These are phyloP conservation scores for Parathielavia appendiculata DNA, from an alignment of 495 filamentous ascomycete species.

Conservation along the genomic window DNA sequence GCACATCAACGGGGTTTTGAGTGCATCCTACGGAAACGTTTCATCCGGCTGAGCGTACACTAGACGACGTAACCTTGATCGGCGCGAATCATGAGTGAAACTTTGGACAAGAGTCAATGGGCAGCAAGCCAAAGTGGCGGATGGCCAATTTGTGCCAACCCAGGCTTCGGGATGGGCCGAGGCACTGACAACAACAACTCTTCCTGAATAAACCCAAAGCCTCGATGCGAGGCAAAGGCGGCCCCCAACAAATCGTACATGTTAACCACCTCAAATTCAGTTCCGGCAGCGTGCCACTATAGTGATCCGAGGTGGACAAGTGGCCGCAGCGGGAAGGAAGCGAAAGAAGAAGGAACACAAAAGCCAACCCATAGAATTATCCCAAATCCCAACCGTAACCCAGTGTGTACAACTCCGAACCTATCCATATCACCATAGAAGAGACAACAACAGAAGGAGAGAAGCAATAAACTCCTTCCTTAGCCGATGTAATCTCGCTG, in stretches of 20 bases:
- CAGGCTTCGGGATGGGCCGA: background rate
- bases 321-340: background rate
- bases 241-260: too few species aligned
- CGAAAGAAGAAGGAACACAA: background rate
- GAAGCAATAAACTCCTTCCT: slow-evolving; percentile 10
- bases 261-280: too few species aligned
- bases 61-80: background rate
- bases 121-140: background rate
- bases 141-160: background rate
- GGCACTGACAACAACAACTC: too few species aligned
- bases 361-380: background rate
- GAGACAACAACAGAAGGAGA: background rate
- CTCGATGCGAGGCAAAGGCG: background rate
- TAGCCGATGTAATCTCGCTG: slow-evolving; percentile 29
- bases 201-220: background rate
- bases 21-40: background rate
- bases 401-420: background rate
- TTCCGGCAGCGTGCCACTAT: too few species aligned
- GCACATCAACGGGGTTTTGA: background rate
- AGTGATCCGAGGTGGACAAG: too few species aligned
- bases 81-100: background rate
- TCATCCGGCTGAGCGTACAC: background rate
- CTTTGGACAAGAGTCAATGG: background rate
- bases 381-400: background rate
- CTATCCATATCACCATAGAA: background rate